Evolutionary conservation across 805 yeast genomes (phyloP).

Genomic region (Vanderwaltozyma polyspora): DNA sequence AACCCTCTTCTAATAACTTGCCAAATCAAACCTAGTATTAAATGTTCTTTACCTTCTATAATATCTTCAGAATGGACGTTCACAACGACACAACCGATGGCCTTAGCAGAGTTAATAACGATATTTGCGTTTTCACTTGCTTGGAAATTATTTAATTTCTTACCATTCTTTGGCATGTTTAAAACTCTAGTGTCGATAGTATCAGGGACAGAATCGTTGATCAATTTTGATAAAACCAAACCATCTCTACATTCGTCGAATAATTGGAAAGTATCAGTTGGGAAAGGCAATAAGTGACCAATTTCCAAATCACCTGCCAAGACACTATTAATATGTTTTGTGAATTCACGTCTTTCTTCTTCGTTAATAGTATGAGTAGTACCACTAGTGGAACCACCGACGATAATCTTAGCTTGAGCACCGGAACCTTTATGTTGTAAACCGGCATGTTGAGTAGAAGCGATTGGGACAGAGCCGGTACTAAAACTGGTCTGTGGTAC

Average conservation of each 20-base stretch:
- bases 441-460: constrained; percentile 23
- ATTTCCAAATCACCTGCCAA: constrained; percentile 80
- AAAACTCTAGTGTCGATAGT: constrained; percentile 96
- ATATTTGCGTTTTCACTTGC: constrained; percentile 96
- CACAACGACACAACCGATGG: constrained; percentile 96
- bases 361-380: constrained; percentile 94
- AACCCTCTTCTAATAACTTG: constrained; percentile 95
- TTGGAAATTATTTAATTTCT: constrained; percentile 80
- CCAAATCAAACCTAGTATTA: constrained; percentile 88
- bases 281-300: constrained; percentile 79
- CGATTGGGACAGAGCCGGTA: constrained; percentile 5
- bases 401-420: constrained; percentile 64
- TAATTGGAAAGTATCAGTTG: constrained; percentile 86
- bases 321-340: constrained; percentile 89
- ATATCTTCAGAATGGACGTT: constrained; percentile 95
- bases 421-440: constrained; percentile 43
- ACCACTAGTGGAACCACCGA: constrained; percentile 79
- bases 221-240: constrained; percentile 78
- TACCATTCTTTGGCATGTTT: constrained; percentile 74
- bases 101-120: constrained; percentile 96
- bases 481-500: constrained; percentile 24
- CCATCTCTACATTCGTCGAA: constrained; percentile 97
- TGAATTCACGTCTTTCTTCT: constrained; percentile 92
- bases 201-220: constrained; percentile 96
- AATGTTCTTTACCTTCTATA: constrained; percentile 86